Evolutionary conservation across 345 rosid species (phyloP).

Genomic region (Salix caprea): DNA sequence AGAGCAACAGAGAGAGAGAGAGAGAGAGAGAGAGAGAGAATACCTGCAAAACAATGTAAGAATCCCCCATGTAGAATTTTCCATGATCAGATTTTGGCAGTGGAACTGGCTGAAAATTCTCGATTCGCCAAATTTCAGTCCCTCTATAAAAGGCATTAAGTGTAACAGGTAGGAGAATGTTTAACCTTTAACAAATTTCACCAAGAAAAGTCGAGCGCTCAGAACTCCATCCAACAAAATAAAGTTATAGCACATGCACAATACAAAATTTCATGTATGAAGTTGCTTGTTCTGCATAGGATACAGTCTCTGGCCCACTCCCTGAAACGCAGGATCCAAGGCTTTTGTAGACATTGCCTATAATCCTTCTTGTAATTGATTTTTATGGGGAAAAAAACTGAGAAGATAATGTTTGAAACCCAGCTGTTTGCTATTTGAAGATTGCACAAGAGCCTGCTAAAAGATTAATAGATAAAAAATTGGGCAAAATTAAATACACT

Average conservation of each 20-base stretch:
- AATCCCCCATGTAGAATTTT: constrained; percentile 94
- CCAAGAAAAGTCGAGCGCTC: not conserved
- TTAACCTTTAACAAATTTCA: not conserved
- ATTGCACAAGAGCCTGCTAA: constrained; percentile 13
- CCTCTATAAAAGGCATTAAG: constrained; percentile 81
- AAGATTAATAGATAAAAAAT: constrained; percentile 6
- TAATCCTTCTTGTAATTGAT: constrained; percentile 17
- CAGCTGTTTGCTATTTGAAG: constrained; percentile 9
- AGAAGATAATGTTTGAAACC: constrained; percentile 2
- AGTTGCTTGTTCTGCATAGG: constrained; percentile 32
- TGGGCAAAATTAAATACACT: not conserved
- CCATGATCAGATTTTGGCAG: constrained; percentile 87
- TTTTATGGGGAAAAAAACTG: not conserved
- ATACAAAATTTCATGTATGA: not conserved
- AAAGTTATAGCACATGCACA: not conserved
- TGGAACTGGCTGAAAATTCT: constrained; percentile 83
- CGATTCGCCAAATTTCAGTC: constrained; percentile 95
- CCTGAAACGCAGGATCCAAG: constrained; percentile 94
- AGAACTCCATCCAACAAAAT: not conserved
- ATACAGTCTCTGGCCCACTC: constrained; percentile 94
- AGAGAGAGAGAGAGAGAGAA: not conserved
- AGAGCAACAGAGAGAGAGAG: not conserved
- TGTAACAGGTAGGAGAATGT: constrained; percentile 27
- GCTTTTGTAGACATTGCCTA: constrained; percentile 66
- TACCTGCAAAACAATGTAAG: constrained; percentile 92